phyloP scores from a whole-genome alignment of 176 grass and related monocot species.

The Stipa capillata region DNA sequence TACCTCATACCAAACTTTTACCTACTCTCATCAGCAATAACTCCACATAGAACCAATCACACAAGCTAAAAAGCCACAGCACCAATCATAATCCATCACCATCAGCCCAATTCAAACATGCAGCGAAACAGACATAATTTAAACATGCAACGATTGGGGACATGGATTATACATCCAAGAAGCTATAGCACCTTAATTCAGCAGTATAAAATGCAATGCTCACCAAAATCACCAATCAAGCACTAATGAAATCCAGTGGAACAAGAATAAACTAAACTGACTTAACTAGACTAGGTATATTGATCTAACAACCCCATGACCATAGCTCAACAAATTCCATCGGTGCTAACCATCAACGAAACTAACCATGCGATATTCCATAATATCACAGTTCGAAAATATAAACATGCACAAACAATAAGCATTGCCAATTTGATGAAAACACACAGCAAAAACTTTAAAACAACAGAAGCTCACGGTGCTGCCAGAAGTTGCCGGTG shows the following conservation, averaged over 20 bases:
- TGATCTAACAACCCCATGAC: background rate
- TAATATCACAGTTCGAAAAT: background rate
- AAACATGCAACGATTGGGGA: background rate
- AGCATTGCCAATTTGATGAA: background rate
- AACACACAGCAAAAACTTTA: background rate
- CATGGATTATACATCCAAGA: background rate
- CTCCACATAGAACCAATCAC: background rate
- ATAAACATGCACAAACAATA: background rate
- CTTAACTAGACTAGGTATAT: background rate
- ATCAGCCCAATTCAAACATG: background rate
- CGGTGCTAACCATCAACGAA: background rate
- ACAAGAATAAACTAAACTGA: background rate
- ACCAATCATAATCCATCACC: background rate
- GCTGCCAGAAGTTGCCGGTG: conserved; percentile 90
- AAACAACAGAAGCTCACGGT: conserved; percentile 52
- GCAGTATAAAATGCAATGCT: background rate
- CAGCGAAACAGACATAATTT: background rate
- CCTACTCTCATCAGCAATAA: background rate
- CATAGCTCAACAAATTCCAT: background rate
- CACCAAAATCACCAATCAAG: background rate
- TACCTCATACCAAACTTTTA: background rate
- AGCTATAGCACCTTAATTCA: background rate
- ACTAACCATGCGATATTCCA: background rate
- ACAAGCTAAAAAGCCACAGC: background rate
- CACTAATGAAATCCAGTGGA: background rate